phyloP scores from a whole-genome alignment of 495 filamentous ascomycete species.

The Parathielavia hyrcaniae region DNA sequence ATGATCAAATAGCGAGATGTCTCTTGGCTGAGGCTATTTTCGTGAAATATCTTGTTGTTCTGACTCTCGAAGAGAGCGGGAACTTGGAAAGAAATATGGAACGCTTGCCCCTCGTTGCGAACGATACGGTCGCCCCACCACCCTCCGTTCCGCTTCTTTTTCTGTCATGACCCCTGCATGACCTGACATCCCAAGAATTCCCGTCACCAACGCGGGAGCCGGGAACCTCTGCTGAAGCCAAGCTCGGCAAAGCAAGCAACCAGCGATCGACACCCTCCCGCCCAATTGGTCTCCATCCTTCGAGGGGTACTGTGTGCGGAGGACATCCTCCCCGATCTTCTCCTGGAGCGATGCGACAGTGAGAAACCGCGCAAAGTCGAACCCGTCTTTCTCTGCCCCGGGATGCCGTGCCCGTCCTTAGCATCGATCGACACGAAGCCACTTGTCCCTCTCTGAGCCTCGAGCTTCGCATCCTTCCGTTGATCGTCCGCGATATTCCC shows the following conservation, averaged over 20 bases:
- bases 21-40: no score
- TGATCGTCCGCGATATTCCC: conserved; percentile 16
- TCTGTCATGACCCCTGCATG: conserved; percentile 1
- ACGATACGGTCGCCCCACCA: not conserved
- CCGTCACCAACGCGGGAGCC: conserved; percentile 16
- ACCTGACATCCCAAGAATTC: conserved; percentile 19
- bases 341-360: conserved; percentile 12
- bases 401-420: conserved; percentile 17
- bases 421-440: not conserved
- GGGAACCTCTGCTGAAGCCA: conserved; percentile 12
- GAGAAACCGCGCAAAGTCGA: not conserved
- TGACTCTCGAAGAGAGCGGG: no score
- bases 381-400: not conserved
- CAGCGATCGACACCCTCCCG: conserved; percentile 12
- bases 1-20: no score
- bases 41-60: no score
- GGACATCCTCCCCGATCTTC: not conserved
- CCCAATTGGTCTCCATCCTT: conserved; percentile 17
- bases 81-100: no score
- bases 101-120: no score
- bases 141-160: conserved; percentile 9
- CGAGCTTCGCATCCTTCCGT: conserved; percentile 8
- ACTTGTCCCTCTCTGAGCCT: not conserved
- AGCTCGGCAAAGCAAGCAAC: not conserved
- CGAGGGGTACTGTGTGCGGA: no score